Evolutionary conservation across 2,329 filamentous ascomycete species (phyloP), one percentile per base, ranked within the genome.

Genomic region (Penicillium aurantiogriseum): DNA sequence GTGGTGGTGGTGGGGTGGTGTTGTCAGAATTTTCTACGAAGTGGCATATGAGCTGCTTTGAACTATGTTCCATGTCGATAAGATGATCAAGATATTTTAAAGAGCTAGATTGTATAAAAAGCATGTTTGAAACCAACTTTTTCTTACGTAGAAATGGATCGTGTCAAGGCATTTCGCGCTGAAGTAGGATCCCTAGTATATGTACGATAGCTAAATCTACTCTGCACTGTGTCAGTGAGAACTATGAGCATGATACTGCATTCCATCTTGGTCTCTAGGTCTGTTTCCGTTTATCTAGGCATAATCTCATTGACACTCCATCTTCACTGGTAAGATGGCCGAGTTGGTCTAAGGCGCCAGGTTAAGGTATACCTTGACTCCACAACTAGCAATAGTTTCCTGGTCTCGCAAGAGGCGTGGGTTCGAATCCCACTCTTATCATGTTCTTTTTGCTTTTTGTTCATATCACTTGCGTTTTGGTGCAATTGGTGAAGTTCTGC

Each of bases 321-420:
- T 38, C 17, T 1, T 36, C 35, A 25, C 27, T 52, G 69, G 69
- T 67, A 71, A 71, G 69, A 71, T 71, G 69, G 69, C 69, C 69
- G 69, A 71, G 69, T 68, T 70, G 69, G 69, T 71, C 69, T 57
- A 71, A 69, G 69, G 69, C 69, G 69, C 64, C 62, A 67, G 69
- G 69, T 71, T 71, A 68, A 71, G 69, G 69, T 68, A 58, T 50
- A 67, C 63, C 63, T 67, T 63, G 56, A 63, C 64, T 61, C 49
- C 23, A 51, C 15, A 46, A 56, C 54, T 56, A 51, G 50, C 49
- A 39, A 19, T 51, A 56, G 54, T 56, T 56, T 56, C 54, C 54
- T 56, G 54, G 50, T 56, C 54, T 56, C 54, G 54, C 31, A 53
- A 51, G 50, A 40, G 54, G 54, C 54, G 54, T 56, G 54, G 54